These are phyloP conservation scores for Meredithiella fracta DNA, from an alignment of 2,329 filamentous ascomycete species.

Conservation along the genomic window DNA sequence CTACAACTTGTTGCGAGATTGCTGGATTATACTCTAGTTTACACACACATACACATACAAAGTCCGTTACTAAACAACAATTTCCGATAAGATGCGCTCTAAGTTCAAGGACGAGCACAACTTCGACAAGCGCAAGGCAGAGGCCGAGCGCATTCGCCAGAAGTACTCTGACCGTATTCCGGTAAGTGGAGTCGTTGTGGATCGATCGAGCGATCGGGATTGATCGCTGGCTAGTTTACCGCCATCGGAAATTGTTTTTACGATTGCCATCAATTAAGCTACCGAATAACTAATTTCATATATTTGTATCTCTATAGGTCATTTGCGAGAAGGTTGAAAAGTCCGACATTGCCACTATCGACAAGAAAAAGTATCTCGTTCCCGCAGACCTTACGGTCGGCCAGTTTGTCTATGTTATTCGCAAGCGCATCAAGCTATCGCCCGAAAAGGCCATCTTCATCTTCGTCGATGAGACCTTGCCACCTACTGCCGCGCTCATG, in stretches of 20 bases:
- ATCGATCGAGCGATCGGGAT: constrained; percentile 2
- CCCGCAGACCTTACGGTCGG: constrained; percentile 94
- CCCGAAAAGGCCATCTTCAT: constrained; percentile 99
- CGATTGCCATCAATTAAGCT: background rate
- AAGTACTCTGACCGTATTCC: constrained; percentile 98
- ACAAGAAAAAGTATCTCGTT: constrained; percentile 99
- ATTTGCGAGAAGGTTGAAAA: constrained; percentile 99
- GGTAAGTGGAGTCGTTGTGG: constrained; percentile 42
- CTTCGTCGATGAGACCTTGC: constrained; percentile 96
- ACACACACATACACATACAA: background rate
- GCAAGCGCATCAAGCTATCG: constrained; percentile 98
- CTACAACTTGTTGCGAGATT: background rate
- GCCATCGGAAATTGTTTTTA: too few species aligned
- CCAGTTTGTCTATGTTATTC: constrained; percentile 99
- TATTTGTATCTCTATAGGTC: constrained; percentile 41
- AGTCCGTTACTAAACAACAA: constrained; percentile 16
- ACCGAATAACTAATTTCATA: background rate
- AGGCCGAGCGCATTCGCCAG: constrained; percentile 97
- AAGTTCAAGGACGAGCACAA: constrained; percentile 99
- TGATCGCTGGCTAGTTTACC: background rate
- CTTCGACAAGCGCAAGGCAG: constrained; percentile 99
- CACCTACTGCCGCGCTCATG: constrained; percentile 93
- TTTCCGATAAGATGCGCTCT: constrained; percentile 67
- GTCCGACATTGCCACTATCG: constrained; percentile 97
- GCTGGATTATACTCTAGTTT: background rate